phyloP scores from a whole-genome alignment of 2,329 filamentous ascomycete genomes.

The Sodiomyces alkalinus region DNA sequence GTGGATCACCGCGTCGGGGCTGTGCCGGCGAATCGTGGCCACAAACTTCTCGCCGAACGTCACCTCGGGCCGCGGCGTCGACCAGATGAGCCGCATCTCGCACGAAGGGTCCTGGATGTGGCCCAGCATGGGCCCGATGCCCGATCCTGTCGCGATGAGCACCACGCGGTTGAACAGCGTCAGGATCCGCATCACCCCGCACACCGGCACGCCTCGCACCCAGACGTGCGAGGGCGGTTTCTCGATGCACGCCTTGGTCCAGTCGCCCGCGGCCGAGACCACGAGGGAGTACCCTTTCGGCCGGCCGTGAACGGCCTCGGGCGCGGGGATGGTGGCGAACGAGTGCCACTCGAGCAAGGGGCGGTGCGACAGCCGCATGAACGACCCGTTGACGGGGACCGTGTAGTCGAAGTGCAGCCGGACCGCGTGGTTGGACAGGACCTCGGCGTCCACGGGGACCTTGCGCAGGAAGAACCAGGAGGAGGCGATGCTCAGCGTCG shows the following conservation, averaged over 20 bases:
- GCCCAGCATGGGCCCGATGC: constrained; percentile 54
- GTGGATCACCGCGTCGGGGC: constrained; percentile 49
- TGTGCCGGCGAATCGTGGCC: constrained; percentile 36
- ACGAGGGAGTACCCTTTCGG: constrained; percentile 49
- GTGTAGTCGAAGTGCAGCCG: constrained; percentile 55
- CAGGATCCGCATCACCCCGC: constrained; percentile 52
- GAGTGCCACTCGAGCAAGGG: constrained; percentile 60
- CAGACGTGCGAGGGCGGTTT: constrained; percentile 47
- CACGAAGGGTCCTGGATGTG: constrained; percentile 27
- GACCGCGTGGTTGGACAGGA: constrained; percentile 57
- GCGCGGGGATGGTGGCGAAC: constrained; percentile 57
- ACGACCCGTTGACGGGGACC: constrained; percentile 38
- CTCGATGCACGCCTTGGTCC: constrained; percentile 50
- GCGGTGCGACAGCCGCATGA: constrained; percentile 42
- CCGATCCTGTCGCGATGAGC: constrained; percentile 56
- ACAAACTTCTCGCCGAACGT: constrained; percentile 48
- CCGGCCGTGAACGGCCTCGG: constrained; percentile 18
- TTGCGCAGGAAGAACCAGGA: constrained; percentile 61
- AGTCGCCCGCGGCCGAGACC: constrained; percentile 61
- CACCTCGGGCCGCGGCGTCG: constrained; percentile 40
- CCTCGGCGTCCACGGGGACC: constrained; percentile 48
- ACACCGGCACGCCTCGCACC: constrained; percentile 52
- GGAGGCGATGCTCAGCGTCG: constrained; percentile 50
- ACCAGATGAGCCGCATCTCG: constrained; percentile 52
- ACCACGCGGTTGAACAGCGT: constrained; percentile 50